Base-by-base conservation (phyloP, 306 rosid genomes). In the Urtica urens region DNA sequence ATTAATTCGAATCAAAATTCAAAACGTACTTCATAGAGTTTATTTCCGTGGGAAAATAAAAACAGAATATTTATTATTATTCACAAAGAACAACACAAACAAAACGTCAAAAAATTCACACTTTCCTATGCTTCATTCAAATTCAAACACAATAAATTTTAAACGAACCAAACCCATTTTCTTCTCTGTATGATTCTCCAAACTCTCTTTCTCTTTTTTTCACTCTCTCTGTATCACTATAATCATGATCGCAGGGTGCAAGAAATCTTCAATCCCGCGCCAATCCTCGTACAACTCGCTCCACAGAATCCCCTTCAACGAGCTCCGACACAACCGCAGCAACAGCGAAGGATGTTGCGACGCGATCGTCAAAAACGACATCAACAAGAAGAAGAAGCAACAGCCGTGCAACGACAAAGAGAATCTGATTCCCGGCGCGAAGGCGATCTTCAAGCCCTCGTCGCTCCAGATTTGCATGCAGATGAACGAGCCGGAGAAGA, bases 381-480 rank as follows among this genome's bases (percentile, higher is more conserved):
- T 49, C 47, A 67, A 53, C 53, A 66, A 24, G 47, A 56, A 48
- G 21, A 45, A 65, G 19, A 10, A 17, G 2, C 40, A 14, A 38
- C 26, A 7, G 40, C 7, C 15, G 2, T 35, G 40, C 10, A 28
- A 28, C 20, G 26, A 45, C 42, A 71, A 76, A 59, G 73, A n/a
- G n/a, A n/a, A n/a, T n/a, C n/a, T n/a, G n/a, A n/a, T n/a, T n/a
- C n/a, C n/a, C 68, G 26, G 72, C n/a, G n/a, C n/a, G n/a, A n/a
- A n/a, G n/a, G n/a, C n/a, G n/a, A n/a, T 66, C 31, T 20, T 81
- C 49, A 88, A 78, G 61, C 80, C 93, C 0, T 51, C 85, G 0
- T 84, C 93, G 9, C 83, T 84, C 41, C 84, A 84, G 62, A 65
- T 76, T 9, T 88, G 93, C 54, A 81, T 88, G 95, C 83, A 81